Base-by-base conservation (phyloP, 495 filamentous ascomycete genomes). In the Penicillium subrubescens region DNA sequence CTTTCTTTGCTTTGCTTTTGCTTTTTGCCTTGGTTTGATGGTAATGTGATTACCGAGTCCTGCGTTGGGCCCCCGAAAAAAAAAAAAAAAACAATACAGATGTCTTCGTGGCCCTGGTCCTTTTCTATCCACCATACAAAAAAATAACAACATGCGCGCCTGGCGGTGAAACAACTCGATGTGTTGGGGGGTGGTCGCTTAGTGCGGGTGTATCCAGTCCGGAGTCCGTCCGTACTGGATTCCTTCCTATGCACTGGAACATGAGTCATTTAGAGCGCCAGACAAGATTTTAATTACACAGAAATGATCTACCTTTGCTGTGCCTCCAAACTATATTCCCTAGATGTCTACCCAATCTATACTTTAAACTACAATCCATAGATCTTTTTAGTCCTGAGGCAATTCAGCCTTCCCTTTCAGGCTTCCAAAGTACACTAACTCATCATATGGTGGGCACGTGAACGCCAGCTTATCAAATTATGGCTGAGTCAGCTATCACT, bases 401-500 rank as follows among this genome's bases (percentile, higher is more conserved):
- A 12, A 15, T 39, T 41, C 39, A 43, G 39, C 50, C 19, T 25
- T 34, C 50, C 27, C 14, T 27, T 27, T 14, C 14, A 5, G 12
- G 29, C 37, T 19, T 50, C 15, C 39, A 15, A 17, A 39, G 14
- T 37, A n/a, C 46, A 23, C 8, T 34, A 2, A 17, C n/a, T 25
- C 27, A 56, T 56, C 53, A 56, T 37, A 31, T 56, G 53, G 37
- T 23, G 17, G 11, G 11, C 55, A 58, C 37, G 37, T 58, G 55
- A 41, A 17, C 35, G 1, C 15, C 35, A 37, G 35, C 35, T 37
- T 10, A 25, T 48, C 44, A 48, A 48, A 48, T 48, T 0, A 3
- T 44, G 5, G n/a, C 17, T 64, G 57, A 67, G 59, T 62, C 68
- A 65, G 62, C 65, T n/a, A 25, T 63, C 60, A 62, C 55, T 58